These are phyloP conservation scores for Laguncularia racemosa DNA, from an alignment of 345 rosid genomes.

Conservation along the genomic window DNA sequence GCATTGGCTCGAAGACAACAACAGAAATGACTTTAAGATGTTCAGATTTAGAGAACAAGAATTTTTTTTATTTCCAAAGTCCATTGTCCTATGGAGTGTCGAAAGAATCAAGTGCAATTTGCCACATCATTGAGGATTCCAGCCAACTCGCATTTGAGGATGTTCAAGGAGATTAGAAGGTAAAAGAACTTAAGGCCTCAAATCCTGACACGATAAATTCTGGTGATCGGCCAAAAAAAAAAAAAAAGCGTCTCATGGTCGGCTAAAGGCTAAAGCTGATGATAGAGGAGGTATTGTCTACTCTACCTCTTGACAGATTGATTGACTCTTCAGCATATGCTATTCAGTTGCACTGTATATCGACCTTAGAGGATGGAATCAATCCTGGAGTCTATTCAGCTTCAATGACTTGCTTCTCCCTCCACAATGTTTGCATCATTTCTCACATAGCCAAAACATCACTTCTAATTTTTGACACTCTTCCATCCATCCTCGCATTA, in stretches of 20 bases:
- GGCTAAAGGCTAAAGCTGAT: slow-evolving; percentile 69
- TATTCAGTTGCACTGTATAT: slow-evolving; percentile 80
- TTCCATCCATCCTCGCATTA: too few species aligned
- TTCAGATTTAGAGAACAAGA: slow-evolving; percentile 68
- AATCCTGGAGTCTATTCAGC: slow-evolving; percentile 27
- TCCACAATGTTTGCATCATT: too few species aligned
- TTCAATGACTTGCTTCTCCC: slow-evolving; percentile 32
- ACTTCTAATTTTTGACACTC: too few species aligned
- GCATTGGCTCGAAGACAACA: slow-evolving; percentile 57
- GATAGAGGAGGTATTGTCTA: slow-evolving; percentile 71
- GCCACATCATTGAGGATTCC: too few species aligned
- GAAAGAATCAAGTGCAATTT: too few species aligned
- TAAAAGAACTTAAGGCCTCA: too few species aligned
- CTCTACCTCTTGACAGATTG: slow-evolving; percentile 71
- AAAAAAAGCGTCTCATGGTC: slow-evolving; percentile 49
- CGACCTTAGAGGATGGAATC: slow-evolving; percentile 54
- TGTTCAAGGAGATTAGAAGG: too few species aligned
- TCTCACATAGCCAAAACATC: too few species aligned
- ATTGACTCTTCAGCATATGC: slow-evolving; percentile 66
- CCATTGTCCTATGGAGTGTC: not conserved
- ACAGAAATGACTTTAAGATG: slow-evolving; percentile 72
- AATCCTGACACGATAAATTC: too few species aligned
- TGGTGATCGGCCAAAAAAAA: too few species aligned
- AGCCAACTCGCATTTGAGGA: too few species aligned
- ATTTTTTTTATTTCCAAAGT: slow-evolving; percentile 78